These are phyloP conservation scores for Marasmius tenuissimus DNA, from an alignment of 1,284 basidiomycete species.

Conservation along the genomic window DNA sequence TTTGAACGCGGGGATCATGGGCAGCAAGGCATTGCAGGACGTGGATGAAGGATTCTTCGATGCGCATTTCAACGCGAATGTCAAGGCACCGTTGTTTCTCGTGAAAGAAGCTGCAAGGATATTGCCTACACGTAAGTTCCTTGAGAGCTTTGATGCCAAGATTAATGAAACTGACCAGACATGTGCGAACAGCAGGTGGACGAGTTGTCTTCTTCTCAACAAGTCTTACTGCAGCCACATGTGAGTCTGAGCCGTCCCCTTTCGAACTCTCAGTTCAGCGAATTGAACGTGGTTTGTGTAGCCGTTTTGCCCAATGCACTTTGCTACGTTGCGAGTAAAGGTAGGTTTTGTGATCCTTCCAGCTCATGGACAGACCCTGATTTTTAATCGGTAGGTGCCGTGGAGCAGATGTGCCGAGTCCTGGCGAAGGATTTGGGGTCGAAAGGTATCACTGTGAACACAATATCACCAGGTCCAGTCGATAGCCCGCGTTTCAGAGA, in stretches of 20 bases:
- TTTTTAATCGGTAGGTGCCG: conserved; percentile 34
- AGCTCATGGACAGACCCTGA: not conserved
- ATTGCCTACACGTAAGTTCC: conserved; percentile 41
- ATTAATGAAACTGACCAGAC: not conserved
- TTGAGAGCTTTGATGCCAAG: not conserved
- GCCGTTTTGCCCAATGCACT: conserved; percentile 46
- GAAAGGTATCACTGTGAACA: conserved; percentile 57
- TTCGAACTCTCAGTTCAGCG: not conserved
- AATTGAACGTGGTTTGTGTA: conserved; percentile 9
- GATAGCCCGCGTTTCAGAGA: conserved; percentile 54
- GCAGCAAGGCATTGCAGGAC: conserved; percentile 41
- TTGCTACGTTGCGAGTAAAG: conserved; percentile 51
- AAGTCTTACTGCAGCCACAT: conserved; percentile 43
- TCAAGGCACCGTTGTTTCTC: conserved; percentile 59
- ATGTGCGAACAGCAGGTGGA: conserved; percentile 36
- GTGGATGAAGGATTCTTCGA: conserved; percentile 52
- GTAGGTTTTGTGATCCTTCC: not conserved
- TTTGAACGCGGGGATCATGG: conserved; percentile 56
- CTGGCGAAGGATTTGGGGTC: conserved; percentile 56
- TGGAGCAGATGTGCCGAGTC: conserved; percentile 59
- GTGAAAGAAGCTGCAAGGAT: conserved; percentile 44
- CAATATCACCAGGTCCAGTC: conserved; percentile 53
- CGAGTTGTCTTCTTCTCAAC: conserved; percentile 58
- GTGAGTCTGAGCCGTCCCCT: conserved; percentile 17
- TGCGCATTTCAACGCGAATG: conserved; percentile 49